Evolutionary conservation across 148 eudicot species (phyloP), one percentile per base, ranked within the genome.

Genomic region (Chenopodium album): DNA sequence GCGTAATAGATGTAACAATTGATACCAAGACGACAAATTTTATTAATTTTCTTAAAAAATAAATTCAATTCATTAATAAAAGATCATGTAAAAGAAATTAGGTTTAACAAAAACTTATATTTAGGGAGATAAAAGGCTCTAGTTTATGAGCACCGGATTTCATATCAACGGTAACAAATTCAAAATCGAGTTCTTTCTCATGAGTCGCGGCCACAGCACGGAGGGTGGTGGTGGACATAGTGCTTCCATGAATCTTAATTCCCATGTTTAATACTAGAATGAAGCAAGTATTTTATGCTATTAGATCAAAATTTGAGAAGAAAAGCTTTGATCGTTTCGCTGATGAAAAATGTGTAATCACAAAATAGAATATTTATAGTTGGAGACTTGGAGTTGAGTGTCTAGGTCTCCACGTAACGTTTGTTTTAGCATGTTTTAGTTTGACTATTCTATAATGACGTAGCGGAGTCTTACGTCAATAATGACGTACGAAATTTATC

Each of bases 221-320:
- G 16, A 74, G 71, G 1, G 76, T 75, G 2, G 77, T 73, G 7
- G 73, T 80, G 3, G 86, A 79, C 17, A 20, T 0, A 2, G 80
- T 77, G 67, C 56, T 69, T 62, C 83, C 83, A 72, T 83, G 79
- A 29, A 83, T 26, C 78, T 83, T 78, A 68, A 83, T 83, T 22
- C 28, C 78, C 85, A 78, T 83, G 34, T 44, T 17, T 23, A 23
- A 23, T 23, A 23, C 23, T 23, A 23, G 23, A 23, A 23, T 23
- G 23, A 62, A 54, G 3, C n/a, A 63, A 22, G n/a, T 34, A 34
- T 34, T 4, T 34, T 34, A 34, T 34, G 37, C 8, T 23, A 0
- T 12, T 3, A 17, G 64, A 17, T 60, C 32, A 66, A 12, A 66
- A 66, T 9, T 26, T 66, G 59, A 4, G 70, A 28, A 12, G 28